phyloP scores from a whole-genome alignment of 768 basidiomycete species.

The Amanita polypyramis region DNA sequence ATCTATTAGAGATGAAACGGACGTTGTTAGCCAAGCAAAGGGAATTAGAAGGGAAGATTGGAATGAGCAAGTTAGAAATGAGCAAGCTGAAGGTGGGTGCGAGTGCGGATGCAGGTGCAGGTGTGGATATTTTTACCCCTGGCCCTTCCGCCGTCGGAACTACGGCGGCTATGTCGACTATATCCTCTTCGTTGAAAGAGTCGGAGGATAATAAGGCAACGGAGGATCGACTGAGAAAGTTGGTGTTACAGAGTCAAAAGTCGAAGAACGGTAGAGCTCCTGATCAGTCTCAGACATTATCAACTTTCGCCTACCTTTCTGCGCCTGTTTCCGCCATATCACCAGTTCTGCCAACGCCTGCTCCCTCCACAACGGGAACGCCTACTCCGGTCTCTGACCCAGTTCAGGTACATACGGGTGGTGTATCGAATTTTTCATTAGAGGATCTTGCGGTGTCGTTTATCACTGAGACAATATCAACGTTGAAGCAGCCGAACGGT shows the following conservation, averaged over 20 bases:
- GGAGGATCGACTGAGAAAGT: conserved; percentile 30
- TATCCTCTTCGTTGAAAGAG: background rate
- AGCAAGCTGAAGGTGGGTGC: conserved; percentile 8
- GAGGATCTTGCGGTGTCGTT: conserved; percentile 49
- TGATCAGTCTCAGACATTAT: background rate
- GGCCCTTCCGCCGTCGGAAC: background rate
- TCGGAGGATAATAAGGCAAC: conserved; percentile 22
- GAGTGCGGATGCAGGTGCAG: background rate
- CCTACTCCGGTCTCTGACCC: background rate
- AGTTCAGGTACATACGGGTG: conserved; percentile 2
- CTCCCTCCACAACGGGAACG: background rate
- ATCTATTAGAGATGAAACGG: conserved; percentile 27
- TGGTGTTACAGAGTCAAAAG: conserved; percentile 30
- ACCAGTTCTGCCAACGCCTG: background rate
- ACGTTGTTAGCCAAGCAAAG: conserved; percentile 30
- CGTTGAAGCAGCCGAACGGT: conserved; percentile 16
- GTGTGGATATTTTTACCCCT: background rate
- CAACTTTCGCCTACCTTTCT: background rate
- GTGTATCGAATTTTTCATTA: conserved; percentile 22
- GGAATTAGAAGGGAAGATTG: conserved; percentile 34
- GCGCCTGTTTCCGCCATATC: background rate
- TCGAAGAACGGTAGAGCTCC: conserved; percentile 12
- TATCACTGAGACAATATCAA: conserved; percentile 46
- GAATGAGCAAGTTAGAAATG: conserved; percentile 26
- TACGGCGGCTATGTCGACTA: background rate